Conservation (phyloP, 148 eudicot genomes). For the Arbutus unedo region DNA sequence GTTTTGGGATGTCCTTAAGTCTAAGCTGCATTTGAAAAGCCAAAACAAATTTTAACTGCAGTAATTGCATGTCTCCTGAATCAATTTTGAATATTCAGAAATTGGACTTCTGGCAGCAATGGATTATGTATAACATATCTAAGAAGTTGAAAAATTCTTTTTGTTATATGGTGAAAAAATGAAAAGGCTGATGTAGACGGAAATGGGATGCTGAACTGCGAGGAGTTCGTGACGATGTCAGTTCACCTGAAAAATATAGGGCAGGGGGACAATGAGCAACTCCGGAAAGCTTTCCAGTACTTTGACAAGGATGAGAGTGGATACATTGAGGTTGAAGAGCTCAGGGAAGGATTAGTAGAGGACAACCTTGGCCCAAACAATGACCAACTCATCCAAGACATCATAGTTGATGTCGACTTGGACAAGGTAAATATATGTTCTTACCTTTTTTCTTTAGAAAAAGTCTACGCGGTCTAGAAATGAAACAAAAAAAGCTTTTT, state of each 20-base stretch:
- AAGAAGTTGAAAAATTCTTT: not conserved
- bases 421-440: constrained; percentile 52
- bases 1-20: no score
- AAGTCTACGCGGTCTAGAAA: no score
- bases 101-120: not conserved
- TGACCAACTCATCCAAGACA: constrained; percentile 69
- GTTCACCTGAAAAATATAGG: constrained; percentile 70
- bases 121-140: not conserved
- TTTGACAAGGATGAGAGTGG: constrained; percentile 81
- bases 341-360: constrained; percentile 49
- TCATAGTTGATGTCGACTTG: constrained; percentile 72
- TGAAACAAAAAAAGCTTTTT: no score
- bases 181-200: constrained; percentile 70
- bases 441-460: not conserved
- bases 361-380: constrained; percentile 44
- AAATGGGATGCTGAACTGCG: constrained; percentile 62
- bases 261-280: constrained; percentile 48
- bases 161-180: constrained; percentile 1
- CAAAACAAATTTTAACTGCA: no score
- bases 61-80: no score
- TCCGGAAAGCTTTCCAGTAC: constrained; percentile 52
- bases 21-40: no score
- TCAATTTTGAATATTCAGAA: not conserved
- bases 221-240: constrained; percentile 69
- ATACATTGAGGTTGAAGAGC: constrained; percentile 79